Conservation (phyloP, 2,329 filamentous ascomycete genomes). For the Madurella mycetomatis region DNA sequence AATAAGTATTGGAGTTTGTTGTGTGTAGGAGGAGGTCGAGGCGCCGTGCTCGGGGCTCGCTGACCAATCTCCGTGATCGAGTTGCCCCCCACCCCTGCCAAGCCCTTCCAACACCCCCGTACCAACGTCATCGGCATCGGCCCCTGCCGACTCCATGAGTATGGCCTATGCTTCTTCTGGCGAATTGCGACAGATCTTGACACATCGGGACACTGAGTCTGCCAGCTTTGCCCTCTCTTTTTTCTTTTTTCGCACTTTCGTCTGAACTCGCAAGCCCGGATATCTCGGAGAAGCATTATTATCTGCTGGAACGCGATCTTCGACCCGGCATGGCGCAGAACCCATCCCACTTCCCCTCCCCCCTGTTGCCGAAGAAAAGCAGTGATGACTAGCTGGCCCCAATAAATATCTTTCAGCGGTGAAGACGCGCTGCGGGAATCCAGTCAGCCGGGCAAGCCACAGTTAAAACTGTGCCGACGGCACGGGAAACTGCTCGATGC, state of each 20-base stretch:
- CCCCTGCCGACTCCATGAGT: neutral
- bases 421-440: slow-evolving; percentile 3
- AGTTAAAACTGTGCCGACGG: neutral
- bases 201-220: slow-evolving; percentile 2
- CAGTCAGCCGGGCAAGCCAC: neutral
- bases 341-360: too few relatives aligned
- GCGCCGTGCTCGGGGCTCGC: too few relatives aligned
- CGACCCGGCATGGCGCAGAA: too few relatives aligned
- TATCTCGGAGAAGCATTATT: neutral
- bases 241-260: slow-evolving; percentile 5
- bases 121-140: too few relatives aligned
- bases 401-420: slow-evolving; percentile 5
- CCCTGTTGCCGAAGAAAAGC: too few relatives aligned
- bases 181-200: slow-evolving; percentile 15
- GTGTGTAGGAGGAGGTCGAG: too few relatives aligned
- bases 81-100: slow-evolving; percentile 1
- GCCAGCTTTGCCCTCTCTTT: neutral
- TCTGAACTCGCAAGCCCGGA: neutral
- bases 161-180: slow-evolving; percentile 13
- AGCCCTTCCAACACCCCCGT: neutral
- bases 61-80: neutral
- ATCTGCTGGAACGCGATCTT: too few relatives aligned
- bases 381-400: neutral
- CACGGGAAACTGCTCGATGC: neutral
- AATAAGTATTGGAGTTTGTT: too few relatives aligned